Percentiles rank a stretch among this genome's conserved stretches.
These are phyloP conservation scores for Prototheca wickerhamii DNA, from an alignment of 163 green algal species.

Conservation along the genomic window DNA sequence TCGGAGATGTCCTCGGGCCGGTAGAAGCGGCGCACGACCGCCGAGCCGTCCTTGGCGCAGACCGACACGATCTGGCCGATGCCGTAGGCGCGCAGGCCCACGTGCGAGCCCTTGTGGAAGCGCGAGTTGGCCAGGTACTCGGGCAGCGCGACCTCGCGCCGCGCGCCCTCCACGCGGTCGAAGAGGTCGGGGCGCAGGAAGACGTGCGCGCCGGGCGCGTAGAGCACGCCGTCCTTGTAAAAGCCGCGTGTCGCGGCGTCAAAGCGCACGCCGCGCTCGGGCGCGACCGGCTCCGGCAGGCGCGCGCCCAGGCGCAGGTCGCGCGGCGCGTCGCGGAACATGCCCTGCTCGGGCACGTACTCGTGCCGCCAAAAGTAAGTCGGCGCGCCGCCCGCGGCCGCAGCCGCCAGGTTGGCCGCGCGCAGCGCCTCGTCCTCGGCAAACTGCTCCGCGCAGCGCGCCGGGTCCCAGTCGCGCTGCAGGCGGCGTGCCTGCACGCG, in stretches of 20 bases:
- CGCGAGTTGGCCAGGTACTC: conserved; percentile 43
- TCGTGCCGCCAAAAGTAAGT: conserved; percentile 66
- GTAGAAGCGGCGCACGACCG: conserved; percentile 71
- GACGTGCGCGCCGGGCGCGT: conserved; percentile 52
- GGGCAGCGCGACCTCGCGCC: conserved; percentile 32
- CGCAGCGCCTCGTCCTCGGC: conserved; percentile 42
- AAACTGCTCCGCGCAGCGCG: conserved; percentile 34
- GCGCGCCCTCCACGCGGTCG: conserved; percentile 26
- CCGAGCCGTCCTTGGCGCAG: neutral
- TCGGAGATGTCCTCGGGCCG: conserved; percentile 78
- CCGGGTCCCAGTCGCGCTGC: conserved; percentile 31
- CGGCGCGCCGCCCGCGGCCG: conserved; percentile 24
- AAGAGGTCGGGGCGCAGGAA: conserved; percentile 52
- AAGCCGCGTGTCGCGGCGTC: conserved; percentile 36
- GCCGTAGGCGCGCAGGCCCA: conserved; percentile 62
- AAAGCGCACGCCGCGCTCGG: conserved; percentile 14
- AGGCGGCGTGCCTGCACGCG: conserved; percentile 27
- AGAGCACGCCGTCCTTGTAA: conserved; percentile 52
- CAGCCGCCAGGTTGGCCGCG: conserved; percentile 29
- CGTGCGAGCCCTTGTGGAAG: conserved; percentile 59
- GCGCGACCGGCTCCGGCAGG: conserved; percentile 16
- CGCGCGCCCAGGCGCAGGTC: conserved; percentile 43
- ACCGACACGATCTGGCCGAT: conserved; percentile 59
- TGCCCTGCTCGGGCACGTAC: conserved; percentile 75
- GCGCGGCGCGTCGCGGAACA: conserved; percentile 67